Conservation (phyloP, 352 stramenopile species). For the Globisporangium abappressorium region DNA sequence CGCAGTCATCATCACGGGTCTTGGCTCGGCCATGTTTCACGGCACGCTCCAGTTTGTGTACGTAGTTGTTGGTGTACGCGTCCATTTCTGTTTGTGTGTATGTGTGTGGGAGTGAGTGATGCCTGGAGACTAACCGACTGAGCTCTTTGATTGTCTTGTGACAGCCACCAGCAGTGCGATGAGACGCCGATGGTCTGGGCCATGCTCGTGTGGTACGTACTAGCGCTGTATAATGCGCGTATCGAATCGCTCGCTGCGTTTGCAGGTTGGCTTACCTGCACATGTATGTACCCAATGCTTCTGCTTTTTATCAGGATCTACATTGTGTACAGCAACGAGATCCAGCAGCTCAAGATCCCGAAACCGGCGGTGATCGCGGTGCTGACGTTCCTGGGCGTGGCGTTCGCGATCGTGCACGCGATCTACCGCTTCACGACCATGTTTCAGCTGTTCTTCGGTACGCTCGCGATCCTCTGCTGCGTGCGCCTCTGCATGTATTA, state of each 20-base stretch:
- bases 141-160: not conserved
- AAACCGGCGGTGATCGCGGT: constrained; percentile 39
- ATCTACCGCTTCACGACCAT: constrained; percentile 76
- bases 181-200: constrained; percentile 87
- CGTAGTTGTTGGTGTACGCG: constrained; percentile 6
- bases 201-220: constrained; percentile 57
- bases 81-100: not conserved
- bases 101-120: not conserved
- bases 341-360: constrained; percentile 43
- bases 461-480: constrained; percentile 48
- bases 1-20: constrained; percentile 73
- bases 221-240: not conserved
- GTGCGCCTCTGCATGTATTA: constrained; percentile 63
- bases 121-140: not conserved
- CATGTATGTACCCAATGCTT: constrained; percentile 3
- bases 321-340: constrained; percentile 81
- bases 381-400: constrained; percentile 51
- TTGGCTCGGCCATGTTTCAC: constrained; percentile 85
- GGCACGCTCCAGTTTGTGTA: constrained; percentile 79
- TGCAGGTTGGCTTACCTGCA: not conserved
- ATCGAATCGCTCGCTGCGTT: not conserved
- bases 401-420: constrained; percentile 68
- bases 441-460: constrained; percentile 77
- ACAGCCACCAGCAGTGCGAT: constrained; percentile 72
- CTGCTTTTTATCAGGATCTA: constrained; percentile 44